Conservation (phyloP, 2,329 filamentous ascomycete genomes). For the Pseudonectria foliicola region DNA sequence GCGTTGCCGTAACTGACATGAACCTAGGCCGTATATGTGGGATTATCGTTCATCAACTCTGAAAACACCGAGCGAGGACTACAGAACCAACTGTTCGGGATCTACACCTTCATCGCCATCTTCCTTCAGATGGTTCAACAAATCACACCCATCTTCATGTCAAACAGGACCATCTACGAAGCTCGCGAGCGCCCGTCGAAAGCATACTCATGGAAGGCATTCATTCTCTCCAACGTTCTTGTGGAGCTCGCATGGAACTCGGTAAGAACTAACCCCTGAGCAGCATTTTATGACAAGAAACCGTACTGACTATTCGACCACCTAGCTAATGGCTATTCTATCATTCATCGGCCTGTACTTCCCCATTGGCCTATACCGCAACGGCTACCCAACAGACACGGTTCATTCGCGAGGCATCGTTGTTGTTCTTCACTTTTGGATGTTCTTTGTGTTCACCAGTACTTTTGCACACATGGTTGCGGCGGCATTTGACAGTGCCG, state of each 20-base stretch:
- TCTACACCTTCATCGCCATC: constrained; percentile 66
- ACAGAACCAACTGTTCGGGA: constrained; percentile 64
- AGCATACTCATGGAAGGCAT: constrained; percentile 61
- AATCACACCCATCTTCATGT: constrained; percentile 64
- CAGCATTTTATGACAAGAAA: rapidly evolving
- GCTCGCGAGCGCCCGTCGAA: constrained; percentile 60
- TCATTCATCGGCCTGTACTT: constrained; percentile 63
- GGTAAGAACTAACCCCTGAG: constrained; percentile 30
- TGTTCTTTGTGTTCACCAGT: constrained; percentile 58
- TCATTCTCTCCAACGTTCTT: constrained; percentile 52
- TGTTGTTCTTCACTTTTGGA: constrained; percentile 56
- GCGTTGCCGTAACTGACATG: background rate
- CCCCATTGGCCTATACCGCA: constrained; percentile 55
- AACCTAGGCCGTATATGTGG: constrained; percentile 50
- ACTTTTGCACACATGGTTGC: constrained; percentile 62
- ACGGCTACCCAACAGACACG: constrained; percentile 46
- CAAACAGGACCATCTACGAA: constrained; percentile 63
- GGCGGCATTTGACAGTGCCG: constrained; percentile 54
- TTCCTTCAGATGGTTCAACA: constrained; percentile 60
- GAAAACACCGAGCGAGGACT: constrained; percentile 56
- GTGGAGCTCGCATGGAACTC: constrained; percentile 64
- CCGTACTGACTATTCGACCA: constrained; percentile 1
- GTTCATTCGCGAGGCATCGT: constrained; percentile 43
- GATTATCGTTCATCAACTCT: constrained; percentile 59
- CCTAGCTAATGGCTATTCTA: constrained; percentile 35